Conservation (phyloP, 768 basidiomycete genomes). For the Mrakia gelida region DNA sequence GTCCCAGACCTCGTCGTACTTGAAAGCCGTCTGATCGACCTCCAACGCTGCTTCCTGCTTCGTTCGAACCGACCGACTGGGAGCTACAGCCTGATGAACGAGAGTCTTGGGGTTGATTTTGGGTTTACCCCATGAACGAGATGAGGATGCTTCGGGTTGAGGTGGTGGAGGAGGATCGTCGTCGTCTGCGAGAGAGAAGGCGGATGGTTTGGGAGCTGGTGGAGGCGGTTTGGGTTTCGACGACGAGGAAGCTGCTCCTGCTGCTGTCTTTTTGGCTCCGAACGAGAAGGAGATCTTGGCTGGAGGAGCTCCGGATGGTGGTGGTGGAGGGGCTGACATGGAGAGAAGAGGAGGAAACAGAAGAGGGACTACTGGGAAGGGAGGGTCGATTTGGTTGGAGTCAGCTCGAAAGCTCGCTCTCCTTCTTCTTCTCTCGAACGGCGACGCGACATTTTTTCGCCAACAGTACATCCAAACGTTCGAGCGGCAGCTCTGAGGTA, state of each 20-base stretch:
- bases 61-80: constrained; percentile 36
- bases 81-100: constrained; percentile 30
- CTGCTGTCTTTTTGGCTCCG: constrained; percentile 13
- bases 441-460: not conserved
- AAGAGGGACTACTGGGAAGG: not conserved
- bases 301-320: not conserved
- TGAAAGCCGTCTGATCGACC: constrained; percentile 76
- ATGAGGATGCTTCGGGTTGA: not conserved
- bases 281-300: constrained; percentile 23
- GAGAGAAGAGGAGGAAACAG: not conserved
- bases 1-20: constrained; percentile 96
- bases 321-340: not conserved
- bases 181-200: constrained; percentile 18
- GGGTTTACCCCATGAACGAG: constrained; percentile 27
- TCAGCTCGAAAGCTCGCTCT: not conserved
- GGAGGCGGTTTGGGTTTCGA: constrained; percentile 19
- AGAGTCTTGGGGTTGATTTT: constrained; percentile 25
- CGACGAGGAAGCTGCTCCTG: not conserved
- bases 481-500: too few relatives aligned
- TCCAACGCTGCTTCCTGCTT: constrained; percentile 68
- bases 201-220: not conserved
- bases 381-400: not conserved
- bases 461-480: too few relatives aligned
- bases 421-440: not conserved
- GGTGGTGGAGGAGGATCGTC: constrained; percentile 10